Evolutionary conservation across 2,329 filamentous ascomycete genomes (phyloP), one percentile per base, ranked within the genome.

Genomic region (Apiospora kogelbergensis): DNA sequence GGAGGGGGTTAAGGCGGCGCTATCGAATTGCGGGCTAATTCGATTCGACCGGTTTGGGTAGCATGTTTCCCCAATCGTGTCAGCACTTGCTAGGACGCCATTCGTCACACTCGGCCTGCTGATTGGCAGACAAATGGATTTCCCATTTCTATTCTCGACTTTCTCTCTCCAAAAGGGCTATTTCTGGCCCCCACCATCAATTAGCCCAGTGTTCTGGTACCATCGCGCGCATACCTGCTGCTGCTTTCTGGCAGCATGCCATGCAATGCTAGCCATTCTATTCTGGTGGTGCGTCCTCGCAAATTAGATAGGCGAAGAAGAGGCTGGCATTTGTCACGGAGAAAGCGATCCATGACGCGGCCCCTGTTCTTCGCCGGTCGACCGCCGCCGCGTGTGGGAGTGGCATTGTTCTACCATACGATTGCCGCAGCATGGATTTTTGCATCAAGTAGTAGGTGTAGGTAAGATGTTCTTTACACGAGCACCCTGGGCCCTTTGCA

Each of bases 181-280:
- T 60, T 60, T 37, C 17, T 60, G 53, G 53, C 53, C 53, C 53
- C 53, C 53, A 60, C 53, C 53, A 60, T 60, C 53, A 60, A n/a
- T 33, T 37, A 60, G 30, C 20, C 30, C 30, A 60, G 30, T 53
- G 22, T 22, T 20, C 46, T 53, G 48, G 48, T 60, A 60, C 53
- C 53, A 60, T 60, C 53, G 53, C 30, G 53, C 30, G 53, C 53
- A 37, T 17, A 45, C 40, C 13, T 57, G 26, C 30, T 33, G 33
- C 46, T 60, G 53, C n/a, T n/a, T n/a, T n/a, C n/a, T n/a, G n/a
- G n/a, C n/a, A n/a, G n/a, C n/a, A 33, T 33, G 33, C 33, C 7
- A 33, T 3, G 33, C 22, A 15, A 15, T 57, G 13, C 11, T 20
- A 57, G 2, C 4, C 33, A 46, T 30, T 26, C 48, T 57, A 57